Percentiles rank a stretch among this genome's conserved stretches.
phyloP scores from a whole-genome alignment of 2,329 filamentous ascomycete species.

The Aspergillus cejpii region DNA sequence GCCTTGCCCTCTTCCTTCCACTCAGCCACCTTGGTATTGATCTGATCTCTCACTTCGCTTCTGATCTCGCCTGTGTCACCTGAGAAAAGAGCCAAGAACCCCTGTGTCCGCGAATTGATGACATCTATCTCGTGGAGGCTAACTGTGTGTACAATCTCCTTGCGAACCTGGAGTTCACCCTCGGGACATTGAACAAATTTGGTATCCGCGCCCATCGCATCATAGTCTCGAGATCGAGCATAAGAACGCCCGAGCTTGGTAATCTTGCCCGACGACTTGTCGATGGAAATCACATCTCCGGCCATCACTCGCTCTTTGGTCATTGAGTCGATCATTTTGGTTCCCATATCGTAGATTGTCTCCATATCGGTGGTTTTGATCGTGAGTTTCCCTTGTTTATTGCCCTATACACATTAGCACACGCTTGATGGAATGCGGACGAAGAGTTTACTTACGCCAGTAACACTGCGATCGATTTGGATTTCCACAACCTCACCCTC shows the following conservation, averaged over 20 bases:
- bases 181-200: constrained; percentile 98
- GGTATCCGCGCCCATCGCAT: constrained; percentile 96
- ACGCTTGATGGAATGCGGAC: constrained; percentile 1
- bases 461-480: constrained; percentile 94
- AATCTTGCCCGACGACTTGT: constrained; percentile 97
- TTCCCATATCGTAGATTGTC: constrained; percentile 98
- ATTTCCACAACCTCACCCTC: constrained; percentile 99
- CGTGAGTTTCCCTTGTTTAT: constrained; percentile 97
- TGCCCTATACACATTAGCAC: constrained; percentile 49
- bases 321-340: constrained; percentile 99
- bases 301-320: constrained; percentile 99
- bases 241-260: constrained; percentile 94
- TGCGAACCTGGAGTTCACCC: constrained; percentile 92
- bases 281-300: constrained; percentile 95
- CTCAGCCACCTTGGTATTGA: constrained; percentile 97
- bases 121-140: constrained; percentile 97
- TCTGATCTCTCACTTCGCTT: constrained; percentile 95
- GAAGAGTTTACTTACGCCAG: constrained; percentile 53
- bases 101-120: constrained; percentile 98
- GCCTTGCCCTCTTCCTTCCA: constrained; percentile 99
- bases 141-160: constrained; percentile 95
- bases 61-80: constrained; percentile 97
- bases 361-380: constrained; percentile 99
- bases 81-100: constrained; percentile 93
- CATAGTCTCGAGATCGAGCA: constrained; percentile 91